Base-by-base conservation (phyloP, 1,139 yeast genomes). In the Yamadazyma conglobata region DNA sequence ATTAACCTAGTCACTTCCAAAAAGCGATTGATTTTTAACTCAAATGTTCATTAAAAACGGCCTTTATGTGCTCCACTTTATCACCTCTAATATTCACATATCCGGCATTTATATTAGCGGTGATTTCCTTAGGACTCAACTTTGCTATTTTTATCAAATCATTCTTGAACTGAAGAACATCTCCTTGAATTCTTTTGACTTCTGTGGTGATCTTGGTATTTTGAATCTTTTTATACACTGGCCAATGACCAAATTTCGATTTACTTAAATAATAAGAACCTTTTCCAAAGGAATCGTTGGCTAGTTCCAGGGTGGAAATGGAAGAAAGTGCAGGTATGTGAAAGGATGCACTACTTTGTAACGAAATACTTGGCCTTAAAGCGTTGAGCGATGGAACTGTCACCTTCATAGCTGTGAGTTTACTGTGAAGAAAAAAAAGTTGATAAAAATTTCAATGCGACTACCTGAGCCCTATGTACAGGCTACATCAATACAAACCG, bases 121-220 rank as follows among this genome's bases (percentile, higher is more conserved):
- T 66, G 25, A 65, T 52, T n/a, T 33, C 34, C 15, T 58, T 52
- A 34, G 64, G 61, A 20, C 70, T 60, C 19, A 79, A 60, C 14
- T 58, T 48, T 5, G 77, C 75, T 15, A 63, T 47, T 7, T 52
- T 51, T 36, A 74, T 70, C 42, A 83, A 58, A 48, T 83, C 89
- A 20, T 65, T 56, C 54, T 79, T 79, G 37, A 83, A 61, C 38
- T 70, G 73, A 9, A 60, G 50, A 10, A 77, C 56, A 48, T 80
- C 79, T 3, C 93, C 93, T 38, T 68, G 60, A 22, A 83, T 63
- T 41, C 75, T 72, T 51, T 79, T 77, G 26, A 83, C 65, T 48
- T 81, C 86, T 1, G 91, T 82, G 35, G 65, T 64, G 19, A 59
- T 54, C 34, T 71, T 72, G 17, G 79, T 73, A 34, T 74, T 70